Evolutionary conservation across 2,329 filamentous ascomycete genomes (phyloP), one percentile per base, ranked within the genome.

Genomic region (Fusarium burgessii): DNA sequence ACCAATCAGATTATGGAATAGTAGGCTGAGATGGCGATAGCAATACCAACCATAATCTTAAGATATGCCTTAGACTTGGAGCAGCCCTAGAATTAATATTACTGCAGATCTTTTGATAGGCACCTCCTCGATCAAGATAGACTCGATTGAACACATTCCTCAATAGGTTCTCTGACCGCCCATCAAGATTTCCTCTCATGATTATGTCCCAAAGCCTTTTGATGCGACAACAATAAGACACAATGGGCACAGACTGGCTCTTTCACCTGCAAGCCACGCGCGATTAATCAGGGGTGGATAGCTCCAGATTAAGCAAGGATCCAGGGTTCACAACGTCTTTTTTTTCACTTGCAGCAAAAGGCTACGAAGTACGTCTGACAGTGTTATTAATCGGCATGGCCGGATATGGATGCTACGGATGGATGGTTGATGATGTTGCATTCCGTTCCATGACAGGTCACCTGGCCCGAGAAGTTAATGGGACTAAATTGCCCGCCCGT

Each of bases 301-400:
- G 42, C 62, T 62, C 47, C 67, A 70, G 43, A 52, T 66, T 17
- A 38, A 59, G 47, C 68, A 71, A 62, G 68, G 68, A 49, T 61
- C 29, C 41, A 46, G 46, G 40, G 42, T 57, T 61, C 52, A 47
- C 56, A 71, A 69, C 68, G 68, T 64, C 36, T 64, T 41, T 58
- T 42, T 45, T 56, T 40, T 65, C 32, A 29, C 59, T 33, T 17
- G 3, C 23, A 47, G 38, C 43, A 33, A 20, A 47, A 41, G 40
- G 15, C 42, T 60, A 58, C n/a, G n/a, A n/a, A n/a, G n/a, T n/a
- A n/a, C 35, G 18, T 41, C 47, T 29, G 29, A 29, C 29, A 41
- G 25, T 61, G 38, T 50, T 67, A 62, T 56, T 46, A 33, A 43
- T 68, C 64, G 64, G 64, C 64, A 69, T 46, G 49, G 43, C 68